Base-by-base conservation (phyloP, 257 asterid genomes). In the Apocynum venetum region DNA sequence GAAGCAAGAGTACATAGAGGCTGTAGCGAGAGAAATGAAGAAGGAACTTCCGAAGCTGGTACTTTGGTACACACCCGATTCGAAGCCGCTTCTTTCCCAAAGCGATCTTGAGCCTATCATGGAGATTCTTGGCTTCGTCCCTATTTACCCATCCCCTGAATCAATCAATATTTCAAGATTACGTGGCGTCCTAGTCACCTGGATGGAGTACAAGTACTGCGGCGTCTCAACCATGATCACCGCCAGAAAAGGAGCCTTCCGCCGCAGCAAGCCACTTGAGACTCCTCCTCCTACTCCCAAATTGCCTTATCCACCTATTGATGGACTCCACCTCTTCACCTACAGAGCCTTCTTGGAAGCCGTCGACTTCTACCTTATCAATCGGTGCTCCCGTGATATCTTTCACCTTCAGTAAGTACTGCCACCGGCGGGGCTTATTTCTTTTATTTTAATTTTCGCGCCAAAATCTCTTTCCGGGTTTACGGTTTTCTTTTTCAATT, bases 371-470 rank as follows among this genome's bases (percentile, higher is more conserved):
- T 49, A 35, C 13, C 64, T 72, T 41, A 8, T 10, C 5, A 46
- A 3, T 10, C 4, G 38, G 49, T 46, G 61, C 35, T 72, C 79
- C 43, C 4, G n/a, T 13, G 20, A 63, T 53, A 71, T 65, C 15
- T 66, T 66, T 67, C 76, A 72, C 48, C 0, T 72, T 72, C n/a
- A 38, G 88, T 66, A 3, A 40, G 72, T 66, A 17, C 15, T 14
- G 12, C 64, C 35, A 25, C 31, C 31, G 31, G 31, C 31, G 31
- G 31, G 11, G 64, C 11, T 25, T 19, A 57, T 4, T 57, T 57
- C 4, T 57, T 4, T 19, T 17, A 25, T 56, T 56, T 56, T 3
- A 0, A 15, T 56, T 49, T 49, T 46, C 49, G 2, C 13, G 12
- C 53, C 53, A 1, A 49, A 49, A 49, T 6, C 2, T 49, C 11